Evolutionary conservation across 768 basidiomycete genomes (phyloP).

Genomic region (Podaxis rugospora): DNA sequence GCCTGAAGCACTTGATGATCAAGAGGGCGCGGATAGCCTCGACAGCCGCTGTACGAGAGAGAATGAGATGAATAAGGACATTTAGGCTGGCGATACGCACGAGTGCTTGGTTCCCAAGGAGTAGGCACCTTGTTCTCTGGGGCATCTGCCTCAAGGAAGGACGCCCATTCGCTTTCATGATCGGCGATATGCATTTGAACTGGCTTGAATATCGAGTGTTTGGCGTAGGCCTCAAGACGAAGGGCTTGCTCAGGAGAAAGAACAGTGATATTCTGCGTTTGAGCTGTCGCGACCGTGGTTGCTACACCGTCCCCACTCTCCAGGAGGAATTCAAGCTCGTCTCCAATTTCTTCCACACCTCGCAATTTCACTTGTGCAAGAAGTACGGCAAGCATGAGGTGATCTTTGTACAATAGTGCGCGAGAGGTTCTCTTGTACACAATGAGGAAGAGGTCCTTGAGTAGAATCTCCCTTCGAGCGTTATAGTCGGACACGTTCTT

Average conservation of each 20-base stretch:
- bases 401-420: constrained; percentile 84
- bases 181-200: constrained; percentile 60
- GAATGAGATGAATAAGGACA: neutral
- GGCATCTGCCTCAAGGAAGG: constrained; percentile 60
- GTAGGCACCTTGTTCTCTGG: constrained; percentile 73
- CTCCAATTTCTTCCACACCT: constrained; percentile 70
- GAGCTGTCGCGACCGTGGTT: constrained; percentile 28
- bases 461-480: constrained; percentile 70
- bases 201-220: constrained; percentile 72
- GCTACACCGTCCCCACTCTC: constrained; percentile 75
- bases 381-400: constrained; percentile 85
- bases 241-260: constrained; percentile 64
- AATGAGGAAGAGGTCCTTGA: constrained; percentile 85
- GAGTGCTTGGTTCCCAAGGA: constrained; percentile 73
- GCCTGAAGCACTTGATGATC: constrained; percentile 86
- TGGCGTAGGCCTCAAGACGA: constrained; percentile 68
- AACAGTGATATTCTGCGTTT: constrained; percentile 37
- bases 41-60: constrained; percentile 48
- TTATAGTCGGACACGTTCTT: constrained; percentile 70
- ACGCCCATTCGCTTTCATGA: constrained; percentile 62
- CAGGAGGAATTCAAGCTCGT: constrained; percentile 89
- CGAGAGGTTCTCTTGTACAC: constrained; percentile 88
- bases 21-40: constrained; percentile 74
- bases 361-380: constrained; percentile 87
- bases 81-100: constrained; percentile 41